These are phyloP conservation scores for Nitzschia sp. DNA, from an alignment of 108 stramenopile species.

Conservation along the genomic window DNA sequence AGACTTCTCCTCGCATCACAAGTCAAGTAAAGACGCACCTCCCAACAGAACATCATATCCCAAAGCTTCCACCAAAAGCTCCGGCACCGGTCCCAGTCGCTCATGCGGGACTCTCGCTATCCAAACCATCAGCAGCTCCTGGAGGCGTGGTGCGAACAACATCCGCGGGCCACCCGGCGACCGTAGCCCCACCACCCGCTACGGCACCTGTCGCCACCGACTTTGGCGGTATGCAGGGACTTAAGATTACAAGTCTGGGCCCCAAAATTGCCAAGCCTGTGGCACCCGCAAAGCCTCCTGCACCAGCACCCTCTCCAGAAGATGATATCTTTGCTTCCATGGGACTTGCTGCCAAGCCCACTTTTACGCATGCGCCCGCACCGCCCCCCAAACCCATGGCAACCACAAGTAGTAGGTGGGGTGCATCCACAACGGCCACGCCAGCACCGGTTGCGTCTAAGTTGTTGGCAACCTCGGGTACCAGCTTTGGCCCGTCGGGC, in stretches of 20 bases:
- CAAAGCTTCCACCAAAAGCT: background rate
- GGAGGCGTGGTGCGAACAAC: no score
- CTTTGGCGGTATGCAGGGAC: background rate
- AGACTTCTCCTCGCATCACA: background rate
- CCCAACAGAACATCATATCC: slow-evolving; percentile 1
- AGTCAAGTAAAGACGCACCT: background rate
- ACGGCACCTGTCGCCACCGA: background rate
- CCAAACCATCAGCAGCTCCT: background rate
- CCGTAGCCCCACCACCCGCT: background rate
- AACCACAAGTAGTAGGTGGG: slow-evolving; percentile 8
- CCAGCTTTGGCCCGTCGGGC: background rate
- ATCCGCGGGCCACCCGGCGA: slow-evolving; percentile 1
- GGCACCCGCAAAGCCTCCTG: slow-evolving; percentile 3
- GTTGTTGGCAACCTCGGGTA: background rate
- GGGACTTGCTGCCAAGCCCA: slow-evolving; percentile 51
- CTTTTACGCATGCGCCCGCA: slow-evolving; percentile 21
- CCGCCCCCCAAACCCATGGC: background rate
- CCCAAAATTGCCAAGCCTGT: background rate
- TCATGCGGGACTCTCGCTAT: background rate
- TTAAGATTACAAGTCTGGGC: slow-evolving; percentile 22
- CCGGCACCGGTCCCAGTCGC: background rate
- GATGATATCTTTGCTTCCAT: slow-evolving; percentile 68
- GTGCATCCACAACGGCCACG: background rate
- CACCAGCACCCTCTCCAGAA: slow-evolving; percentile 11
- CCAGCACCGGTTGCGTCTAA: background rate